phyloP scores from a whole-genome alignment of 169 alveolate species.

The Plasmodium cynomolgi region DNA sequence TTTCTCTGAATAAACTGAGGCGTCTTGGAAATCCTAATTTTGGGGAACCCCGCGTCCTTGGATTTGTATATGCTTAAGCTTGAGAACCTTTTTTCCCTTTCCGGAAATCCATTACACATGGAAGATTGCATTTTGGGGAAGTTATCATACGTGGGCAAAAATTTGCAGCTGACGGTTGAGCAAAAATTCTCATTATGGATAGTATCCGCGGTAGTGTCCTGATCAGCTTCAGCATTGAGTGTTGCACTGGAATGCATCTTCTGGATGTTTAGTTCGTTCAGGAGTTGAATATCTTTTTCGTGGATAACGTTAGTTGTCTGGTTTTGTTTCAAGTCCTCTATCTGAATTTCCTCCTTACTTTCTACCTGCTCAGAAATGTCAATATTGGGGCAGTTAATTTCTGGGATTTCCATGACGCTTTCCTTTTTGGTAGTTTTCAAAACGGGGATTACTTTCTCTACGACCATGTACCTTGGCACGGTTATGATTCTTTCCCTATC shows the following conservation, averaged over 20 bases:
- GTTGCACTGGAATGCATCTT: slow-evolving; percentile 24
- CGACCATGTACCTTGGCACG: slow-evolving; percentile 87
- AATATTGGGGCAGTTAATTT: slow-evolving; percentile 72
- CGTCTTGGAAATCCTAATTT: slow-evolving; percentile 62
- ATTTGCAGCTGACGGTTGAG: slow-evolving; percentile 47
- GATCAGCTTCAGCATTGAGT: slow-evolving; percentile 24
- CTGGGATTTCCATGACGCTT: slow-evolving; percentile 80
- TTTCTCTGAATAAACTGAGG: slow-evolving; percentile 41
- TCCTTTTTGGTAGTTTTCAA: slow-evolving; percentile 83
- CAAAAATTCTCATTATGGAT: slow-evolving; percentile 31
- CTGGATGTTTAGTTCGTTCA: slow-evolving; percentile 37
- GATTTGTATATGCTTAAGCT: slow-evolving; percentile 37
- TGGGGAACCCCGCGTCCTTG: slow-evolving; percentile 42
- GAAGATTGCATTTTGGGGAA: slow-evolving; percentile 2
- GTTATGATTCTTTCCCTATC: slow-evolving; percentile 85
- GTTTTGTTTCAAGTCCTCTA: slow-evolving; percentile 52
- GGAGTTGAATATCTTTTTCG: slow-evolving; percentile 14
- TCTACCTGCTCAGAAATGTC: slow-evolving; percentile 75
- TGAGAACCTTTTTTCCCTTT: slow-evolving; percentile 50
- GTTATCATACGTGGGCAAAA: slow-evolving; percentile 22
- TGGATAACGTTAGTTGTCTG: slow-evolving; percentile 30
- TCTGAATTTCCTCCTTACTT: slow-evolving; percentile 61
- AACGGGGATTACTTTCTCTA: slow-evolving; percentile 87
- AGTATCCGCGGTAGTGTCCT: slow-evolving; percentile 43
- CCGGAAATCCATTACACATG: slow-evolving; percentile 16